A percentile compares a stretch with the other conserved stretches of the same genome.
Conservation (phyloP, 352 stramenopile species). For the Phytophthora idaei region DNA sequence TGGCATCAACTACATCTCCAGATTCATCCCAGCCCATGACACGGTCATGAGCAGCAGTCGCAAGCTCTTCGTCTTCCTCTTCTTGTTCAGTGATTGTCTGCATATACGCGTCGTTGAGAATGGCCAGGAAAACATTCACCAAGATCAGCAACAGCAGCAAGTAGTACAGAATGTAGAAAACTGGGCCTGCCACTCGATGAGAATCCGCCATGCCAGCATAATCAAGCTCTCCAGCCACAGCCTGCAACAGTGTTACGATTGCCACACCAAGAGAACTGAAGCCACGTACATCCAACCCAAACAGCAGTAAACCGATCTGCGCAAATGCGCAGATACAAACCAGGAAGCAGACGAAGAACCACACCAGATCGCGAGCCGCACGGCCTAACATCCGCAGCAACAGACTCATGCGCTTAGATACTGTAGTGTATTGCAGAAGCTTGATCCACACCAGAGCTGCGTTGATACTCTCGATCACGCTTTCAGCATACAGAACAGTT, state of each 20-base stretch:
- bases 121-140: conserved; percentile 78
- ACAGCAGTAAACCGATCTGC: conserved; percentile 70
- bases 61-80: conserved; percentile 53
- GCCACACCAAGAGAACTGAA: conserved; percentile 61
- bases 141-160: conserved; percentile 69
- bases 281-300: conserved; percentile 52
- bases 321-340: conserved; percentile 67
- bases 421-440: conserved; percentile 74
- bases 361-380: conserved; percentile 57
- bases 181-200: conserved; percentile 53
- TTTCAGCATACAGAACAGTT: conserved; percentile 44
- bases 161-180: conserved; percentile 81
- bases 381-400: conserved; percentile 57
- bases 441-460: conserved; percentile 66
- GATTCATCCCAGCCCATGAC: conserved; percentile 34
- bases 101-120: conserved; percentile 78
- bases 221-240: conserved; percentile 61
- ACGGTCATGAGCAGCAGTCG: conserved; percentile 12
- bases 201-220: conserved; percentile 51
- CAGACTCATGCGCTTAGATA: conserved; percentile 65
- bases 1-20: conserved; percentile 31
- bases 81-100: conserved; percentile 73
- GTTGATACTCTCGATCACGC: conserved; percentile 50
- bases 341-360: conserved; percentile 66
- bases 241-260: conserved; percentile 66